These are phyloP conservation scores for Dothideomycetidae sp. DNA, from an alignment of 2,329 filamentous ascomycete genomes.

Conservation along the genomic window DNA sequence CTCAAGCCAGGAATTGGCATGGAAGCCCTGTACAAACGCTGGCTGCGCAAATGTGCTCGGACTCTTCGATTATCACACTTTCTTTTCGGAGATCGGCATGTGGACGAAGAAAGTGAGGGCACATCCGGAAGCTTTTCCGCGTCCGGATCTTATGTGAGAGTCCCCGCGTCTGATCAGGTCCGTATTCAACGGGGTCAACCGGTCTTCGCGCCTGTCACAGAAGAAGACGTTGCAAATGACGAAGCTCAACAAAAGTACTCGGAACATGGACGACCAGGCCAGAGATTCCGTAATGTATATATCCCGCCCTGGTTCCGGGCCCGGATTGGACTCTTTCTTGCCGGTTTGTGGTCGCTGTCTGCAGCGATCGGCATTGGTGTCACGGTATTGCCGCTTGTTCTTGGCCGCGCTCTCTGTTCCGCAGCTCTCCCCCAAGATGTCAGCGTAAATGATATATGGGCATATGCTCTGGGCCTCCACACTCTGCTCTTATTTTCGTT, in stretches of 20 bases:
- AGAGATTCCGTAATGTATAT: slow-evolving; percentile 41
- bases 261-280: slow-evolving; percentile 24
- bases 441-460: slow-evolving; percentile 86
- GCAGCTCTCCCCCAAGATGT: slow-evolving; percentile 55
- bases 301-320: slow-evolving; percentile 75
- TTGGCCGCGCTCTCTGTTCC: slow-evolving; percentile 68
- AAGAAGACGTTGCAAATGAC: slow-evolving; percentile 39
- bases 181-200: slow-evolving; percentile 72
- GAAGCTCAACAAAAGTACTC: slow-evolving; percentile 8
- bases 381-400: slow-evolving; percentile 73
- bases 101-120: slow-evolving; percentile 63
- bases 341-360: slow-evolving; percentile 86
- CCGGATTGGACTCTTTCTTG: slow-evolving; percentile 71
- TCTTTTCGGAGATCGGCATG: slow-evolving; percentile 68
- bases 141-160: slow-evolving; percentile 73
- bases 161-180: slow-evolving; percentile 89
- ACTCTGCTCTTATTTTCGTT: slow-evolving; percentile 58
- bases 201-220: slow-evolving; percentile 67
- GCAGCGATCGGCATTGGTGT: slow-evolving; percentile 71
- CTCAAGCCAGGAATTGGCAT: slow-evolving; percentile 76
- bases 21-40: slow-evolving; percentile 83
- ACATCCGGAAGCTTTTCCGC: slow-evolving; percentile 32
- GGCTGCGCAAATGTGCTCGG: slow-evolving; percentile 79
- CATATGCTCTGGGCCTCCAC: slow-evolving; percentile 83
- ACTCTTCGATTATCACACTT: slow-evolving; percentile 76